A percentile compares a stretch with the other conserved stretches of the same genome.
phyloP scores from a whole-genome alignment of 495 filamentous ascomycete genomes.

The Penicillium bovifimosum region DNA sequence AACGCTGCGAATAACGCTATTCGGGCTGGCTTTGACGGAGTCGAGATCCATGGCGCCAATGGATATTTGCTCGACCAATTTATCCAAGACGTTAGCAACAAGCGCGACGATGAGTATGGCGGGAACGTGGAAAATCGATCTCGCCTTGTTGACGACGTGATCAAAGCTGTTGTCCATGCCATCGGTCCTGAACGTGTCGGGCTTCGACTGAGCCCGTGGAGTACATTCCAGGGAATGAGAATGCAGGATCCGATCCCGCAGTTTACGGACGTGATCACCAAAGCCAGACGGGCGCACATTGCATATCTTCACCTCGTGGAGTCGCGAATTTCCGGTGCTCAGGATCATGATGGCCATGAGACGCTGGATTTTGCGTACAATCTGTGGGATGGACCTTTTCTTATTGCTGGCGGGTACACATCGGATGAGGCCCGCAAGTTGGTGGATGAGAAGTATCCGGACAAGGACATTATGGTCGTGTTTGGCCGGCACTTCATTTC shows the following conservation, averaged over 20 bases:
- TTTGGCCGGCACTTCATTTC: conserved; percentile 61
- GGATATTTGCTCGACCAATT: too few relatives aligned
- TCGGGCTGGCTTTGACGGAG: too few relatives aligned
- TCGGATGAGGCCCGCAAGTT: too few relatives aligned
- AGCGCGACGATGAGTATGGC: too few relatives aligned
- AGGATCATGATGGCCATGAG: conserved; percentile 35
- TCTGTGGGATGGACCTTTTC: conserved; percentile 41
- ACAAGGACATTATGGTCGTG: conserved; percentile 41
- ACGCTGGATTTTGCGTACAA: too few relatives aligned
- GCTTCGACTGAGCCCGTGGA: conserved; percentile 57
- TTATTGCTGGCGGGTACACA: conserved; percentile 54
- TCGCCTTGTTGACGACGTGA: conserved; percentile 56
- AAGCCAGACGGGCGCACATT: conserved; percentile 44
- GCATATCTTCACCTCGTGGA: conserved; percentile 62
- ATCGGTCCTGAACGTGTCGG: conserved; percentile 54
- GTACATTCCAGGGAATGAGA: conserved; percentile 56
- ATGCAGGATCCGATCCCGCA: conserved; percentile 57
- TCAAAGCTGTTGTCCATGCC: conserved; percentile 51
- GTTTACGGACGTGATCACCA: conserved; percentile 48
- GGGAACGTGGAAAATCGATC: conserved; percentile 62
- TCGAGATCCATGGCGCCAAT: too few relatives aligned
- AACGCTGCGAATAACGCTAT: too few relatives aligned
- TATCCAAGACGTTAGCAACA: too few relatives aligned
- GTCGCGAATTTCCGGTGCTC: conserved; percentile 37
- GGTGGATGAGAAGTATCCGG: conserved; percentile 25